Conservation (phyloP, 2,329 filamentous ascomycete genomes). For the Fusarium devonianum region DNA sequence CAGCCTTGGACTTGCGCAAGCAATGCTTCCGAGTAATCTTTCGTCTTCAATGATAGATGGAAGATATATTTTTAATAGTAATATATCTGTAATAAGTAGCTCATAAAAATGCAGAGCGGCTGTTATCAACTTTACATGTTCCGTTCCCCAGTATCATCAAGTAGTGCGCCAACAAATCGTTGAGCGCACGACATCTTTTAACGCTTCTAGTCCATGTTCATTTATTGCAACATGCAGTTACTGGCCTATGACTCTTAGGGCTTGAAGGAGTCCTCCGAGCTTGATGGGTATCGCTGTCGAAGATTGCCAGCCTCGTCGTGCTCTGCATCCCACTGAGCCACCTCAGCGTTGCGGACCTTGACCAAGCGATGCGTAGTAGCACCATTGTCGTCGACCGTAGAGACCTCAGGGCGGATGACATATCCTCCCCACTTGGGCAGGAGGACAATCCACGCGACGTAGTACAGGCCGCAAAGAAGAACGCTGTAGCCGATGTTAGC, state of each 20-base stretch:
- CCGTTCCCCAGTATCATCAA: no score
- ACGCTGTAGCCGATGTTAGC: constrained; percentile 48
- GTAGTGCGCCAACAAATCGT: no score
- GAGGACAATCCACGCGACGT: constrained; percentile 64
- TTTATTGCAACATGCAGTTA: no score
- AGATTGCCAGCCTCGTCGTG: constrained; percentile 58
- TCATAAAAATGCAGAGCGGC: no score
- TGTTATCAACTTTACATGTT: no score
- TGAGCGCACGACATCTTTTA: no score
- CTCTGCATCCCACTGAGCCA: constrained; percentile 63
- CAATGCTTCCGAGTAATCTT: constrained; percentile 34
- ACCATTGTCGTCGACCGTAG: constrained; percentile 52
- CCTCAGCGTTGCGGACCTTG: constrained; percentile 58
- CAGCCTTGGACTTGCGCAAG: constrained; percentile 49
- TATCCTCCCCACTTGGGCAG: constrained; percentile 62
- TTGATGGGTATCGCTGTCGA: not conserved
- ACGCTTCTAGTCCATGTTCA: no score
- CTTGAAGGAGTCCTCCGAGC: not conserved
- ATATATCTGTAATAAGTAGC: no score
- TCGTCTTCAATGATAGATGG: not conserved
- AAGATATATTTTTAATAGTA: no score
- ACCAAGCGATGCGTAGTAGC: constrained; percentile 55
- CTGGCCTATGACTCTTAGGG: not conserved
- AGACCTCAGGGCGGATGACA: constrained; percentile 61
- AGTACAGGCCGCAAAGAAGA: constrained; percentile 63